These are phyloP conservation scores for Chytridium lagenaria DNA, from an alignment of 371 early-diverging fungal species.

Conservation along the genomic window DNA sequence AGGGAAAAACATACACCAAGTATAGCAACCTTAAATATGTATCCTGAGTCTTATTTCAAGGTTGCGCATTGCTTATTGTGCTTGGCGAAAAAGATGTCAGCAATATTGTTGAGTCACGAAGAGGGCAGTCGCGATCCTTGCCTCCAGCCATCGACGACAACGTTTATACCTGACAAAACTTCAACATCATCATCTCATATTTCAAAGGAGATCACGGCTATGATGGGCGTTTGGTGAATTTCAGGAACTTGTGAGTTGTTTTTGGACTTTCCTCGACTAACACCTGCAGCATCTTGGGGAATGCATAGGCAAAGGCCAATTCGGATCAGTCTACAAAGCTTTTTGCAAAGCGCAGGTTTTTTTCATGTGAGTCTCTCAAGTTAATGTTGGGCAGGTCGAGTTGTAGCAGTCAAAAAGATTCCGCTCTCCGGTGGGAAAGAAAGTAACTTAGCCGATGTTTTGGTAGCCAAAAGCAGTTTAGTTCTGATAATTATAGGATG, in stretches of 20 bases:
- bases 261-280: no score
- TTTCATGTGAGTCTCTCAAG: background rate
- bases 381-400: slow-evolving; percentile 19
- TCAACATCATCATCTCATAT: no score
- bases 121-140: background rate
- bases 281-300: slow-evolving; percentile 47
- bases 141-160: background rate
- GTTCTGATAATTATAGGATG: slow-evolving; percentile 38
- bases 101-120: background rate
- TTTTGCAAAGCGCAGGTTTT: background rate
- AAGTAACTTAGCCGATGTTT: no score
- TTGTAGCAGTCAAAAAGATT: slow-evolving; percentile 50
- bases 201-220: no score
- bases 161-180: no score
- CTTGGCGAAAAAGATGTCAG: background rate
- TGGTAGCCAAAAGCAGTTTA: no score
- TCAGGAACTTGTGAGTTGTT: no score
- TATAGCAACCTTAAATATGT: slow-evolving; percentile 29
- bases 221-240: no score
- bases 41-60: background rate
- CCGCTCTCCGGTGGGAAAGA: background rate
- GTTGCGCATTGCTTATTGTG: background rate
- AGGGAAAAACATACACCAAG: slow-evolving; percentile 83
- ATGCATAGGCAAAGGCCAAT: slow-evolving; percentile 50
- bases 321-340: slow-evolving; percentile 52